Evolutionary conservation across 2,329 filamentous ascomycete species (phyloP).

Genomic region (Cyphellophora europaea): DNA sequence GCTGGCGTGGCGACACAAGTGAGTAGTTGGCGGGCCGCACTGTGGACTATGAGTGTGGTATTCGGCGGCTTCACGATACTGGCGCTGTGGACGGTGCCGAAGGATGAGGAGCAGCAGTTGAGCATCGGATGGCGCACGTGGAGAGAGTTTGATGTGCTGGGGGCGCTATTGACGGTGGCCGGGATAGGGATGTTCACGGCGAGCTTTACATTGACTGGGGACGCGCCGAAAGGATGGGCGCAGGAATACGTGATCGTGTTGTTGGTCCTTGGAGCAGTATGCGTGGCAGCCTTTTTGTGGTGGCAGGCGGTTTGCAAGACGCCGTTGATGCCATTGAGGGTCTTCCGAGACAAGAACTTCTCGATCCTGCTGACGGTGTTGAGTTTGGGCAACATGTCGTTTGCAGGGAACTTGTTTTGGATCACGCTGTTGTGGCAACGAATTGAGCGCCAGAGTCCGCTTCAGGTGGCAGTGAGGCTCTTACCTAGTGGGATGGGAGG

Average conservation of each 20-base stretch:
- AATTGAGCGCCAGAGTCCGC: conserved; percentile 41
- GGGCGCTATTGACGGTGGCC: conserved; percentile 51
- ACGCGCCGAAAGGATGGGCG: conserved; percentile 54
- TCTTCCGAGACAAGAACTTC: conserved; percentile 54
- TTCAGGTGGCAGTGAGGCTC: conserved; percentile 53
- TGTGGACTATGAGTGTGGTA: conserved; percentile 54
- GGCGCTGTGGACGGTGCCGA: conserved; percentile 54
- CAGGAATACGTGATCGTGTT: conserved; percentile 54
- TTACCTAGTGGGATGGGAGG: conserved; percentile 58
- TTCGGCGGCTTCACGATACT: conserved; percentile 51
- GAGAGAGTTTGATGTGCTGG: conserved; percentile 52
- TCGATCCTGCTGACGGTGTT: conserved; percentile 51
- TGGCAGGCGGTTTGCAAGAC: conserved; percentile 50
- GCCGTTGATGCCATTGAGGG: conserved; percentile 41
- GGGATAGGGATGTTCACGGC: conserved; percentile 58
- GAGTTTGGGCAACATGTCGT: conserved; percentile 54
- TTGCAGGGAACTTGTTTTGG: conserved; percentile 54
- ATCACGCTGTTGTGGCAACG: conserved; percentile 57
- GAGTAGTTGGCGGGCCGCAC: conserved; percentile 55
- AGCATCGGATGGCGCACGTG: conserved; percentile 38
- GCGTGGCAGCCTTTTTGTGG: conserved; percentile 49
- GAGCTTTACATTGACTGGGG: conserved; percentile 46
- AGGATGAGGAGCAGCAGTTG: conserved; percentile 38
- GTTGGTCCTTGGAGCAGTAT: conserved; percentile 47
- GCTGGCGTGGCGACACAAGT: conserved; percentile 53